A percentile compares a stretch with the other conserved stretches of the same genome.
Evolutionary conservation across 2,329 filamentous ascomycete species (phyloP).

Genomic region (Neonectria punicea): DNA sequence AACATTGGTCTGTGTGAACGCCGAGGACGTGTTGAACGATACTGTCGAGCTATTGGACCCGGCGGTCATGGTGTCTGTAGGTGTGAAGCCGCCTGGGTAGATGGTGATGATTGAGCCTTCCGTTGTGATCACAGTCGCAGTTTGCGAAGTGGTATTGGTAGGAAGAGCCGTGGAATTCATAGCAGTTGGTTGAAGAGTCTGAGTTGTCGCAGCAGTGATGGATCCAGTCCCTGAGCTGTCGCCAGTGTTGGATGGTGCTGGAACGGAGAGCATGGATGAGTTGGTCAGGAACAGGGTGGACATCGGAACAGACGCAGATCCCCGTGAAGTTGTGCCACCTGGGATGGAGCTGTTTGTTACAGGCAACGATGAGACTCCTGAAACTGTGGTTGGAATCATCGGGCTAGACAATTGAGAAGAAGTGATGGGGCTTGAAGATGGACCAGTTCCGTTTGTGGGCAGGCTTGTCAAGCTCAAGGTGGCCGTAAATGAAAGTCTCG

Average conservation of each 20-base stretch:
- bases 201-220: constrained; percentile 1
- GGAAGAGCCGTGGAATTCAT: constrained; percentile 24
- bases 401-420: neutral
- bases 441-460: neutral
- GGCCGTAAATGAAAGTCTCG: neutral
- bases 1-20: constrained; percentile 12
- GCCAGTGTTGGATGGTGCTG: neutral
- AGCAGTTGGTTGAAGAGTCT: constrained; percentile 4
- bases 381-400: neutral
- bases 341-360: constrained; percentile 5
- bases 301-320: neutral
- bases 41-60: constrained; percentile 14
- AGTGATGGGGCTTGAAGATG: neutral
- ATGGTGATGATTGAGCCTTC: constrained; percentile 32
- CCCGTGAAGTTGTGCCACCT: constrained; percentile 5
- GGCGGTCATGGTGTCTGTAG: constrained; percentile 17
- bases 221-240: constrained; percentile 9
- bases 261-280: neutral
- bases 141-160: constrained; percentile 14
- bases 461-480: neutral
- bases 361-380: neutral
- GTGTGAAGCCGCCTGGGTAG: constrained; percentile 25
- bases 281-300: constrained; percentile 5
- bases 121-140: constrained; percentile 23
- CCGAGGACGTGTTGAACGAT: constrained; percentile 18